Evolutionary conservation across 257 asterid species (phyloP).

Genomic region (Cruciata laevipes): DNA sequence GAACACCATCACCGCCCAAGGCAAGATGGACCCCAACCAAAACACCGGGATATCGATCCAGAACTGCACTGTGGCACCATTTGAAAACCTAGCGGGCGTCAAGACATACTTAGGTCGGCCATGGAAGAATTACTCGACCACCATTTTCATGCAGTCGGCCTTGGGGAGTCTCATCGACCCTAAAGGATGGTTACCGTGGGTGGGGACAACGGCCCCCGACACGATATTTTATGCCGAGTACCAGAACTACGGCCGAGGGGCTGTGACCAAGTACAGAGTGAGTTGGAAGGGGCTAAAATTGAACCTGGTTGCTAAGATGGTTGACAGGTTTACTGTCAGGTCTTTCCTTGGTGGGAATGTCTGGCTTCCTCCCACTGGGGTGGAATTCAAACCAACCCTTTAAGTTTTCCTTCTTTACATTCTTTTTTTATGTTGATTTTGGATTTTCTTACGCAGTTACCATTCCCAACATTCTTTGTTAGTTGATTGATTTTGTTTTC

Average conservation of each 20-base stretch:
- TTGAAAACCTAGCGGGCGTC: constrained; percentile 48
- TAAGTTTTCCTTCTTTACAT: constrained; percentile 6
- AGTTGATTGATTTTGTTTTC: constrained; percentile 4
- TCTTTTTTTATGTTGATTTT: too few relatives aligned
- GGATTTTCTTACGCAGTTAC: neutral
- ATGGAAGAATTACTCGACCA: constrained; percentile 80
- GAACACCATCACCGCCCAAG: constrained; percentile 44
- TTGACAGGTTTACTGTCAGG: constrained; percentile 51
- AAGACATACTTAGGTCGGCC: constrained; percentile 66
- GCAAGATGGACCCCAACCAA: constrained; percentile 41
- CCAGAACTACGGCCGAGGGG: constrained; percentile 54
- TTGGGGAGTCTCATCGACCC: constrained; percentile 49
- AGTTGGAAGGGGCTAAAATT: constrained; percentile 70
- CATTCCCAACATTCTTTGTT: neutral
- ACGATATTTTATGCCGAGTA: constrained; percentile 74
- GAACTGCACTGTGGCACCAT: constrained; percentile 53
- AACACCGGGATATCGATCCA: constrained; percentile 73
- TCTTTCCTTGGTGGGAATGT: constrained; percentile 44
- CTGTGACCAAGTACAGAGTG: constrained; percentile 58
- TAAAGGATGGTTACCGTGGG: constrained; percentile 86
- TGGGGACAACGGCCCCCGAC: constrained; percentile 54
- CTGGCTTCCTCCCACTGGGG: constrained; percentile 57
- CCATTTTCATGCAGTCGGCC: constrained; percentile 36
- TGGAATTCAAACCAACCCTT: constrained; percentile 49
- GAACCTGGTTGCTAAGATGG: constrained; percentile 34